These are phyloP conservation scores for Phytopythium delawarense DNA, from an alignment of 352 stramenopile genomes.

Conservation along the genomic window DNA sequence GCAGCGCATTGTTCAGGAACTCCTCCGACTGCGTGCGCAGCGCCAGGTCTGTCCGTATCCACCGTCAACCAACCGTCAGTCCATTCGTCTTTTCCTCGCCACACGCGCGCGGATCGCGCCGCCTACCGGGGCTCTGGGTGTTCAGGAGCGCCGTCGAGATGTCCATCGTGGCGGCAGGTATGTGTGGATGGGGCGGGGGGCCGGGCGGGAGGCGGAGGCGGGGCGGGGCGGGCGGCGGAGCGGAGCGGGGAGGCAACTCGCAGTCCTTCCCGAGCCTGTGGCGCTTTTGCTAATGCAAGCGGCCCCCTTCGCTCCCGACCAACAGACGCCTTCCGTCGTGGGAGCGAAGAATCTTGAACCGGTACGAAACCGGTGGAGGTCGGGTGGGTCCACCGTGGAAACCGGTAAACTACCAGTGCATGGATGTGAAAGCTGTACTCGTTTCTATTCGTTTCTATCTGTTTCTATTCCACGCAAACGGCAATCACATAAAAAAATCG, in stretches of 20 bases:
- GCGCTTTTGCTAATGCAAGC: background rate
- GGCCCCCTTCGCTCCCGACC: no score
- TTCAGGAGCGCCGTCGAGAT: slow-evolving; percentile 77
- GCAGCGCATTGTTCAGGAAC: slow-evolving; percentile 73
- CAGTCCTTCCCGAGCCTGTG: background rate
- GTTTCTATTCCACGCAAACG: no score
- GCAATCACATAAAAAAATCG: no score
- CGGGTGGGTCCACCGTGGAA: no score
- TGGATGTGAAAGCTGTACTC: no score
- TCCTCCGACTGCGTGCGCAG: slow-evolving; percentile 82
- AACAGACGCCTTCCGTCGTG: background rate
- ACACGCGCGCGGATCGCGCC: background rate
- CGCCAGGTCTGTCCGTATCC: slow-evolving; percentile 36
- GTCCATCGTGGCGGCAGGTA: slow-evolving; percentile 42
- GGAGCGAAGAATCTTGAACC: background rate
- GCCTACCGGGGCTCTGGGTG: slow-evolving; percentile 68
- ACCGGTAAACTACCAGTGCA: no score
- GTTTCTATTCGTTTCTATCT: no score
- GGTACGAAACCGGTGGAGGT: background rate
- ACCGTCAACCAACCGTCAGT: slow-evolving; percentile 1
- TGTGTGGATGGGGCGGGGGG: background rate
- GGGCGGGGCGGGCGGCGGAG: no score
- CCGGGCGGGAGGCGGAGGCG: background rate
- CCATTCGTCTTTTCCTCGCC: background rate
- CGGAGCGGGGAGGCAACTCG: background rate